Evolutionary conservation across 495 filamentous ascomycete species (phyloP), one percentile per base, ranked within the genome.

Genomic region (Xylaria sp.): DNA sequence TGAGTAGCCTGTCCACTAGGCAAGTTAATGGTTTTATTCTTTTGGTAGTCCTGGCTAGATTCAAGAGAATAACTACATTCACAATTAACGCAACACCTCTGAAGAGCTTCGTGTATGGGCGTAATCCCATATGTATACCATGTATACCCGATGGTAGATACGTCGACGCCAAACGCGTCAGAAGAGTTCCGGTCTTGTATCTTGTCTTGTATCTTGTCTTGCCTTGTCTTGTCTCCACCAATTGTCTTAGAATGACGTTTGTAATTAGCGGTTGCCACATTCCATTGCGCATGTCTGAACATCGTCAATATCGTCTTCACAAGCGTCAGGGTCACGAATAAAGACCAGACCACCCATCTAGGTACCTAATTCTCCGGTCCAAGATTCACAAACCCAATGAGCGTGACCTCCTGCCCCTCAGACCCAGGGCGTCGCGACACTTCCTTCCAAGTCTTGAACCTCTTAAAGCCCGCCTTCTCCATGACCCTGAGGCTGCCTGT

Each of bases 351-450:
- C 35, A 37, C 7, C 9, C 41, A 53, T 29, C 50, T 8, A n/a
- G 26, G 15, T n/a, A 4, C 53, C 57, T 59, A 59, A 33, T 67
- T 41, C 33, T 37, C 19, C 15, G 64, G 48, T 4, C 48, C 21
- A 2, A 2, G 33, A 24, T 69, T 46, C 0, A 52, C 68, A 58
- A 71, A 71, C 31, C 69, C 62, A 37, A 71, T 12, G 2, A 71
- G 62, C 26, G 57, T 58, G 19, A 64, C 50, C 17, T 68, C 55
- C 7, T 29, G 29, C 1, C 43, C 62, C 58, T 58, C 58, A 11
- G 9, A 3, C 24, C 52, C 64, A 15, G 46, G 31, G 19, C 21
- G 44, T 17, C 66, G 21, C 26, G 84, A 82, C 65, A 61, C 64
- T 1, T 58, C 53, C 19, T 21, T 50, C 53, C 53, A 69, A 21